phyloP scores from a whole-genome alignment of 495 filamentous ascomycete genomes.

The Lasiosphaeriaceae sp. region DNA sequence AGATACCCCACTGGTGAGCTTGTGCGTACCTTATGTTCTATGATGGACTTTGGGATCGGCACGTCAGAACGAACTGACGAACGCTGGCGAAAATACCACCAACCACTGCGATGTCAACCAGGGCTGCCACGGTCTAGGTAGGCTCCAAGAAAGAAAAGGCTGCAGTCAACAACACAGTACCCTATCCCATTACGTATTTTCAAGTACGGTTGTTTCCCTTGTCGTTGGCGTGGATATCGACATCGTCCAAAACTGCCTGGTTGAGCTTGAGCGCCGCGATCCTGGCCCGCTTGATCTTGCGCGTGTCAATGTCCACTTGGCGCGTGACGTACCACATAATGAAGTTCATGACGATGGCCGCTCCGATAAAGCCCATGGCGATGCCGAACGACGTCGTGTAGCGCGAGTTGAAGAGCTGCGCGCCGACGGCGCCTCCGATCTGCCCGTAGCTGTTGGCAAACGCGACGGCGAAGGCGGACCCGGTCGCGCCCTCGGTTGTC shows the following conservation, averaged over 20 bases:
- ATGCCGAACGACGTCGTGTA: conserved; percentile 29
- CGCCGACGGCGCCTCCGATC: conserved; percentile 34
- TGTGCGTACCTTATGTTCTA: too few relatives aligned
- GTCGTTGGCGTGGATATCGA: conserved; percentile 17
- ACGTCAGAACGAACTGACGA: too few relatives aligned
- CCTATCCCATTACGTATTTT: too few relatives aligned
- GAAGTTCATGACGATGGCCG: conserved; percentile 25
- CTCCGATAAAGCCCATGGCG: conserved; percentile 29
- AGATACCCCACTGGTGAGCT: too few relatives aligned
- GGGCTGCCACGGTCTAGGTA: too few relatives aligned
- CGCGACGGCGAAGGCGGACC: conserved; percentile 42
- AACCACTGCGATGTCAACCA: too few relatives aligned
- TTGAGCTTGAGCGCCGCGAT: conserved; percentile 36
- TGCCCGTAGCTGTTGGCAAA: conserved; percentile 43
- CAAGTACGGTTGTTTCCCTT: neutral
- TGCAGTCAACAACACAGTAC: too few relatives aligned
- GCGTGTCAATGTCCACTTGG: conserved; percentile 37
- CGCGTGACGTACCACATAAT: conserved; percentile 33
- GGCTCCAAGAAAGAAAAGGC: too few relatives aligned
- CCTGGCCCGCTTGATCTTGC: conserved; percentile 38
- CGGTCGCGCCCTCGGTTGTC: conserved; percentile 39
- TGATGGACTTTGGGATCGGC: too few relatives aligned
- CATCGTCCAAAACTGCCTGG: conserved; percentile 40
- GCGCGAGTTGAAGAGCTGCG: conserved; percentile 32
- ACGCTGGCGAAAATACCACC: too few relatives aligned